These are phyloP conservation scores for Leucosporidium yakuticum DNA, from an alignment of 768 basidiomycete genomes.

Conservation along the genomic window DNA sequence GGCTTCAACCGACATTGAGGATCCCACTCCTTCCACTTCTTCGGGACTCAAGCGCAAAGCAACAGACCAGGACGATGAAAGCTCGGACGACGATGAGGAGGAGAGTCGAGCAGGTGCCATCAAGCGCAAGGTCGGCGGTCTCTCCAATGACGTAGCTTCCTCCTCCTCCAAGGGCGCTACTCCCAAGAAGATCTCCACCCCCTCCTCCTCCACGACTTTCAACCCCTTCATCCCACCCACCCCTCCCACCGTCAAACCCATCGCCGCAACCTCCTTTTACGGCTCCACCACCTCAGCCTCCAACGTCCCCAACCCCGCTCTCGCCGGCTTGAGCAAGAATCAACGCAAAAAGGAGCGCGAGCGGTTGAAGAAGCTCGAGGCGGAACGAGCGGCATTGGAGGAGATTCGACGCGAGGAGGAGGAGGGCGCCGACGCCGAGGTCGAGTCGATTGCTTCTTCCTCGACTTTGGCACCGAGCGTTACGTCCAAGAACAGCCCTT, in stretches of 20 bases:
- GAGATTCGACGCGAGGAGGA: conserved; percentile 12
- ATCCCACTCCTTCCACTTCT: not conserved
- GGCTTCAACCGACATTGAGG: not conserved
- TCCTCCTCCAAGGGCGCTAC: not conserved
- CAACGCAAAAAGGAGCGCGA: conserved; percentile 29
- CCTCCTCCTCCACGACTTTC: not conserved
- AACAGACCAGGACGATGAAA: not conserved
- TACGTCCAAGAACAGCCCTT: no score
- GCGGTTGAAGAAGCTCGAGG: not conserved
- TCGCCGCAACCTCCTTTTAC: conserved; percentile 11
- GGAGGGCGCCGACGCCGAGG: conserved; percentile 2
- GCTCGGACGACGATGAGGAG: conserved; percentile 22
- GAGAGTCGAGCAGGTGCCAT: conserved; percentile 22
- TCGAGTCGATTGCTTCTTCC: not conserved
- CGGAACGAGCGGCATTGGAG: conserved; percentile 3
- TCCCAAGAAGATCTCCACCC: not conserved
- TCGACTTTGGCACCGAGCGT: no score
- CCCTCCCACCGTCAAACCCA: not conserved
- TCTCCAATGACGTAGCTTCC: not conserved
- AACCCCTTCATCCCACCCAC: not conserved
- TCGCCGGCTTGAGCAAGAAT: conserved; percentile 17
- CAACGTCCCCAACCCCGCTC: not conserved
- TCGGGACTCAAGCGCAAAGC: not conserved
- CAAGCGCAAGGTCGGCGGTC: conserved; percentile 4
- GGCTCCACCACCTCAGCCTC: not conserved